phyloP scores from a whole-genome alignment of 208 protist genomes.

The Trypanosoma theileri region DNA sequence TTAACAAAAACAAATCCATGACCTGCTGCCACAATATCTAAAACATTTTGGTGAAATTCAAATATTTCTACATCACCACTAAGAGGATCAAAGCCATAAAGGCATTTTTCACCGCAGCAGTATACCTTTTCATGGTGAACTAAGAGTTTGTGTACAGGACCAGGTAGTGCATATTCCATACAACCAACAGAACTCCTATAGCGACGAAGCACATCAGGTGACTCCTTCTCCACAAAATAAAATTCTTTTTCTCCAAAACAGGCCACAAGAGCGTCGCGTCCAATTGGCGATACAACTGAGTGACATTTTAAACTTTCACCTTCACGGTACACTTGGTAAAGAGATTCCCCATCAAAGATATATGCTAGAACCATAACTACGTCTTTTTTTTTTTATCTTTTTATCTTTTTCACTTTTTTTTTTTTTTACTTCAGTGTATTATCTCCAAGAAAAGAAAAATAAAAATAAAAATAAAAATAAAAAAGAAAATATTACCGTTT shows the following conservation, averaged over 20 bases:
- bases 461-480: constrained; percentile 15
- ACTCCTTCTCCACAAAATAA: constrained; percentile 45
- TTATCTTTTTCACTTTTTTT: background rate
- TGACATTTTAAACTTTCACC: constrained; percentile 8
- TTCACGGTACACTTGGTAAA: constrained; percentile 16
- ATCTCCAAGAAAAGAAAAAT: constrained; percentile 1
- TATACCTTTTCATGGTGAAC: constrained; percentile 66
- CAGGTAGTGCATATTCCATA: constrained; percentile 23
- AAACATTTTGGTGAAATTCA: constrained; percentile 31
- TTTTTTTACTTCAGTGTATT: constrained; percentile 4
- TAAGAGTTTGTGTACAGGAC: constrained; percentile 37
- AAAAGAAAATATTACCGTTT: background rate
- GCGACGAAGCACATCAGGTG: constrained; percentile 29
- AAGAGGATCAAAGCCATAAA: constrained; percentile 64
- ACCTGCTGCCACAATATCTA: constrained; percentile 43
- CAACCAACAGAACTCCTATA: constrained; percentile 12
- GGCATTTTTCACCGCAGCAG: constrained; percentile 29
- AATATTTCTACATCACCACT: constrained; percentile 46
- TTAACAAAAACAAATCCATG: constrained; percentile 75
- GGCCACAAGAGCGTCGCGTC: constrained; percentile 21
- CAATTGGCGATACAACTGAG: constrained; percentile 1
- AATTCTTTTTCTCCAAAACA: constrained; percentile 36
- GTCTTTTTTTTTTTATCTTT: background rate
- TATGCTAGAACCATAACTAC: constrained; percentile 20
- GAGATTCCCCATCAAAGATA: constrained; percentile 20